A percentile compares a stretch with the other conserved stretches of the same genome.
These are phyloP conservation scores for Ciborinia camelliae DNA, from an alignment of 2,329 filamentous ascomycete genomes.

Conservation along the genomic window DNA sequence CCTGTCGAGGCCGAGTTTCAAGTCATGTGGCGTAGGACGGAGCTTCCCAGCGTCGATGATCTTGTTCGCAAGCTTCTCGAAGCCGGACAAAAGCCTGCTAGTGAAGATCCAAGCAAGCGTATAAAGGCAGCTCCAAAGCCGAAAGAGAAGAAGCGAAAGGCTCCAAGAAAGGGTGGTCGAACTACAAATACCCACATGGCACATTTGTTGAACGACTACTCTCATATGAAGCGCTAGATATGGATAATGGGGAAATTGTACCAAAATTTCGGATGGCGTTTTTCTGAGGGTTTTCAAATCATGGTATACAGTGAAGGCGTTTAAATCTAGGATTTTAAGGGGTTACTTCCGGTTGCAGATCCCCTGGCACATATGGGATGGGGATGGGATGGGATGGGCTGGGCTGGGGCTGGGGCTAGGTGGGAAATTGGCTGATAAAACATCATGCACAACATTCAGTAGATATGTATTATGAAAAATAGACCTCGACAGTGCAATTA, in stretches of 20 bases:
- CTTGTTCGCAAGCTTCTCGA: constrained; percentile 42
- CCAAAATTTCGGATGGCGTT: constrained; percentile 7
- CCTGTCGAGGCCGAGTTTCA: constrained; percentile 79
- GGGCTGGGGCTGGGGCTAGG: background rate
- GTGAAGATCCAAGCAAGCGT: constrained; percentile 40
- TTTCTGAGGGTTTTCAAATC: background rate
- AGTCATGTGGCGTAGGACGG: constrained; percentile 73
- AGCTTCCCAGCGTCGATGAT: constrained; percentile 56
- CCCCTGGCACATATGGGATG: background rate
- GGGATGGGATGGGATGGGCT: background rate
- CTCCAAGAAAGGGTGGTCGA: constrained; percentile 37
- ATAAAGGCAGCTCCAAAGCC: constrained; percentile 37
- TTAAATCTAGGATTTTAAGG: background rate
- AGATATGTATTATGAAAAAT: background rate
- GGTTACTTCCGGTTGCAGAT: background rate
- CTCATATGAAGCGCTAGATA: constrained; percentile 31
- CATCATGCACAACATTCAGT: background rate
- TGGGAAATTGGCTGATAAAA: background rate
- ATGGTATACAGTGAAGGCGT: background rate
- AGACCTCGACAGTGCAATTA: background rate
- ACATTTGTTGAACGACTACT: constrained; percentile 37
- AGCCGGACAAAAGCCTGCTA: constrained; percentile 40
- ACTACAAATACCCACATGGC: constrained; percentile 39
- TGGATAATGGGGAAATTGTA: background rate
- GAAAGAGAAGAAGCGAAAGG: constrained; percentile 41